phyloP scores from a whole-genome alignment of 2,329 filamentous ascomycete species.

The Epichloe uncinata region DNA sequence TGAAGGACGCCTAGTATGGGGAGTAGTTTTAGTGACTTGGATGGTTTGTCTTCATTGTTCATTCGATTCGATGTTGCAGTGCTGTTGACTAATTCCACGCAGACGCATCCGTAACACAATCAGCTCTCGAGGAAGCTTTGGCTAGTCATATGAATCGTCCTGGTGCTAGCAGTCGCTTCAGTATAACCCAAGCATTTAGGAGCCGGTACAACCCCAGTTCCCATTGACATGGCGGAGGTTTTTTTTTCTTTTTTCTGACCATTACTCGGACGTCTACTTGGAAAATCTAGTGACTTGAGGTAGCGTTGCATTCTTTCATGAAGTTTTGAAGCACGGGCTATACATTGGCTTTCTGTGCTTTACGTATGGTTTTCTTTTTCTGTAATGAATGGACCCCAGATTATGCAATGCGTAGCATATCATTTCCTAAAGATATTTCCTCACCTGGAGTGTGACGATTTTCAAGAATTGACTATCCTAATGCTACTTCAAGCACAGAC shows the following conservation, averaged over 20 bases:
- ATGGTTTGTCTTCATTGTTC: conserved; percentile 37
- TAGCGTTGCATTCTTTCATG: neutral
- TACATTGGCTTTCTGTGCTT: neutral
- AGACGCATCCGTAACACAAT: conserved; percentile 73
- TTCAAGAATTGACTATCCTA: no score
- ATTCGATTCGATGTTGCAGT: conserved; percentile 1
- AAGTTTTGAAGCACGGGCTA: neutral
- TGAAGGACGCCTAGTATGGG: conserved; percentile 67
- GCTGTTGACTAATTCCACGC: neutral
- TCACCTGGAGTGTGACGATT: neutral
- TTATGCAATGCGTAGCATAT: neutral
- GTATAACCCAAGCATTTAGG: conserved; percentile 53
- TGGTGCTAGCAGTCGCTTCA: conserved; percentile 36
- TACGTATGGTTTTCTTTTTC: neutral
- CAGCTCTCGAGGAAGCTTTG: conserved; percentile 64
- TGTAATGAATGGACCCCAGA: neutral
- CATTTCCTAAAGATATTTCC: neutral
- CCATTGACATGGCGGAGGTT: conserved; percentile 11
- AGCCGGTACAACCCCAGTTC: conserved; percentile 41
- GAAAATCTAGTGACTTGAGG: neutral
- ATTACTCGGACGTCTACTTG: neutral
- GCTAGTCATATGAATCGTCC: conserved; percentile 38
- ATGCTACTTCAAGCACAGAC: neutral
- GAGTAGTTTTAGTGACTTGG: conserved; percentile 76
- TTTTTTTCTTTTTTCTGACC: neutral